phyloP scores from a whole-genome alignment of 208 protist genomes.

The Leishmania lainsoni region DNA sequence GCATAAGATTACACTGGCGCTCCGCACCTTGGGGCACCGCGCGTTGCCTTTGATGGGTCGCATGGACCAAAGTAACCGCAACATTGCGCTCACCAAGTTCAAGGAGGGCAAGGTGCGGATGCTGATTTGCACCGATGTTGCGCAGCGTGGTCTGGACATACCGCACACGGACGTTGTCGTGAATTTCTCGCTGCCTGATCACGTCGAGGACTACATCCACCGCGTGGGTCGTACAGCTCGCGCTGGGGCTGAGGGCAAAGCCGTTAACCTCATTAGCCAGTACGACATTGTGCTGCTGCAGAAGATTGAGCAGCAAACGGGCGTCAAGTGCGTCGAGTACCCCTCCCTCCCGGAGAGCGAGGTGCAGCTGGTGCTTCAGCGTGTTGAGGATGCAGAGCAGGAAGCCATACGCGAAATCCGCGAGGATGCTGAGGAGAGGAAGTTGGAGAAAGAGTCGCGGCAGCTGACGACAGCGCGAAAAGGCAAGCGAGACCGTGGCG shows the following conservation, averaged over 20 bases:
- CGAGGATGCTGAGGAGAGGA: conserved; percentile 85
- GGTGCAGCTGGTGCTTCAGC: conserved; percentile 77
- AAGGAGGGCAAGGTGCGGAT: conserved; percentile 89
- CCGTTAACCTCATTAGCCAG: conserved; percentile 94
- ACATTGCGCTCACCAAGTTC: conserved; percentile 90
- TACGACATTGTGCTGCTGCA: conserved; percentile 99
- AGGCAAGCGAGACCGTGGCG: conserved; percentile 79
- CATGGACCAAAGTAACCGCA: conserved; percentile 92
- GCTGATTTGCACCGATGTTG: conserved; percentile 94
- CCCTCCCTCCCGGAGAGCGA: conserved; percentile 74
- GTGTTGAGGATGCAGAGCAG: conserved; percentile 92
- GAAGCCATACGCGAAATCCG: conserved; percentile 89
- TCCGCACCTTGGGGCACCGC: conserved; percentile 89
- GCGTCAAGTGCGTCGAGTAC: conserved; percentile 92
- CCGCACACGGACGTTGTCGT: conserved; percentile 97
- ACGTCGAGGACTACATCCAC: conserved; percentile 98
- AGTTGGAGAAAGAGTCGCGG: conserved; percentile 71
- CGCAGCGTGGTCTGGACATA: conserved; percentile 97
- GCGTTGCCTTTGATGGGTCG: conserved; percentile 92
- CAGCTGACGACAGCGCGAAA: conserved; percentile 69
- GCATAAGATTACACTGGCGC: conserved; percentile 89
- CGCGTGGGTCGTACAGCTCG: conserved; percentile 97
- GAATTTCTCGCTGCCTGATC: conserved; percentile 97
- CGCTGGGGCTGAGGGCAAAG: conserved; percentile 92
- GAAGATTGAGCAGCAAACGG: conserved; percentile 96